phyloP scores from a whole-genome alignment of 805 yeast species.

The Pichia manshurica region DNA sequence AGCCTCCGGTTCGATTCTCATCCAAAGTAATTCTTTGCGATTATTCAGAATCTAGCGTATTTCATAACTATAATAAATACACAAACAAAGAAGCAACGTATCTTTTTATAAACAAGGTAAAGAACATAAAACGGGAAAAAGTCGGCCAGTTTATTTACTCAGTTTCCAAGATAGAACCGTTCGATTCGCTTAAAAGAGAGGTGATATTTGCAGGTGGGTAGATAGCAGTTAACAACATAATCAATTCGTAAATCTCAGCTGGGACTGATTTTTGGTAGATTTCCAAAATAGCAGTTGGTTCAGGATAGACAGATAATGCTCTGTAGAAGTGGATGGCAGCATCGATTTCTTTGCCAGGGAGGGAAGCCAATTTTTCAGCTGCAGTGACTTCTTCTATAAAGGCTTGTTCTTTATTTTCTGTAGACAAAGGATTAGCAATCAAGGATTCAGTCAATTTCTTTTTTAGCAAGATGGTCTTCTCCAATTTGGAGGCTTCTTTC shows the following conservation, averaged over 20 bases:
- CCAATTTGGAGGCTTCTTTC: slow-evolving; percentile 53
- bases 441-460: slow-evolving; percentile 59
- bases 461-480: slow-evolving; percentile 55
- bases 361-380: slow-evolving; percentile 75
- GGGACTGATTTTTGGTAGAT: slow-evolving; percentile 88
- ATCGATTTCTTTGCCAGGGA: slow-evolving; percentile 64
- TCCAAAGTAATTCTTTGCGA: neutral
- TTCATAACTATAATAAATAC: too few species aligned
- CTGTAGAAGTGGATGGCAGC: slow-evolving; percentile 91
- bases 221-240: slow-evolving; percentile 84
- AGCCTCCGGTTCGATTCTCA: neutral
- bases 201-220: slow-evolving; percentile 82
- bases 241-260: slow-evolving; percentile 71
- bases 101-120: neutral
- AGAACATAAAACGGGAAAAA: neutral
- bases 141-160: slow-evolving; percentile 6
- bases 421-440: slow-evolving; percentile 59
- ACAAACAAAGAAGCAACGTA: too few species aligned
- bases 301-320: slow-evolving; percentile 89
- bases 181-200: slow-evolving; percentile 49
- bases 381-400: slow-evolving; percentile 78
- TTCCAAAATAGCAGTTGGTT: slow-evolving; percentile 85
- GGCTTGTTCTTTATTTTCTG: slow-evolving; percentile 63
- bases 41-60: too few species aligned
- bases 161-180: slow-evolving; percentile 20